Evolutionary conservation across 495 filamentous ascomycete species (phyloP).

Genomic region (Patellaria atrata): DNA sequence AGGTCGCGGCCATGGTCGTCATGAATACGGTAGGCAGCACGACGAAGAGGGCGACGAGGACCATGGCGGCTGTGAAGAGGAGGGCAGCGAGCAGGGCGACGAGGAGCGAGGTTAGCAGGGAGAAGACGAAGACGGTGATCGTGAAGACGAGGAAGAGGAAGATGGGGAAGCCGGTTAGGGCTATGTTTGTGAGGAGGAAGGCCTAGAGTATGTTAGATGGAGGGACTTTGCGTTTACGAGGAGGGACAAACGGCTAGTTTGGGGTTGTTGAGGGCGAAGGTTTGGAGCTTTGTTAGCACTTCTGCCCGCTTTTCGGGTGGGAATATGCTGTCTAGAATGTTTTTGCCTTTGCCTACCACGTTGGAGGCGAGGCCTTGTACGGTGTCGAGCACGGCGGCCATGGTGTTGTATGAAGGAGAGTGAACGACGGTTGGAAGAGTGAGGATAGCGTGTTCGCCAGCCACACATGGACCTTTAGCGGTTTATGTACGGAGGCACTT

Average conservation of each 20-base stretch:
- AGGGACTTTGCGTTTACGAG: background rate
- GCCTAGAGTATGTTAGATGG: constrained; percentile 16
- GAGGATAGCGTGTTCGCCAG: no score
- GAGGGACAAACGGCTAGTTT: constrained; percentile 26
- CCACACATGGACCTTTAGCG: no score
- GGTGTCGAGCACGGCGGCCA: constrained; percentile 16
- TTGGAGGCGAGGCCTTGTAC: constrained; percentile 12
- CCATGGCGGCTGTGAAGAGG: constrained; percentile 47
- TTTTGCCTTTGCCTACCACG: constrained; percentile 11
- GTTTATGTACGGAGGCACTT: no score
- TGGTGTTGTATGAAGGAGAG: constrained; percentile 6
- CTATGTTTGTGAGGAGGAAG: constrained; percentile 41
- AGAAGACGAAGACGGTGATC: constrained; percentile 39
- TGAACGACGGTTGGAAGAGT: no score
- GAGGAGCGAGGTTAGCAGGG: constrained; percentile 37
- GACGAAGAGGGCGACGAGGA: constrained; percentile 46
- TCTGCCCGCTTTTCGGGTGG: constrained; percentile 26
- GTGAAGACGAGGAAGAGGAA: constrained; percentile 46
- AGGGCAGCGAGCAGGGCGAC: constrained; percentile 32
- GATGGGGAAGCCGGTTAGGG: constrained; percentile 43
- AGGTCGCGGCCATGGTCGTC: constrained; percentile 38
- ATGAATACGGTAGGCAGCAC: constrained; percentile 49
- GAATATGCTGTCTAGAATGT: constrained; percentile 21
- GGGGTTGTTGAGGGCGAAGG: constrained; percentile 25
- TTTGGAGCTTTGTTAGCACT: constrained; percentile 19